Percentiles rank a stretch among this genome's conserved stretches.
phyloP scores from a whole-genome alignment of 495 filamentous ascomycete species.

The Penicillium bovifimosum region DNA sequence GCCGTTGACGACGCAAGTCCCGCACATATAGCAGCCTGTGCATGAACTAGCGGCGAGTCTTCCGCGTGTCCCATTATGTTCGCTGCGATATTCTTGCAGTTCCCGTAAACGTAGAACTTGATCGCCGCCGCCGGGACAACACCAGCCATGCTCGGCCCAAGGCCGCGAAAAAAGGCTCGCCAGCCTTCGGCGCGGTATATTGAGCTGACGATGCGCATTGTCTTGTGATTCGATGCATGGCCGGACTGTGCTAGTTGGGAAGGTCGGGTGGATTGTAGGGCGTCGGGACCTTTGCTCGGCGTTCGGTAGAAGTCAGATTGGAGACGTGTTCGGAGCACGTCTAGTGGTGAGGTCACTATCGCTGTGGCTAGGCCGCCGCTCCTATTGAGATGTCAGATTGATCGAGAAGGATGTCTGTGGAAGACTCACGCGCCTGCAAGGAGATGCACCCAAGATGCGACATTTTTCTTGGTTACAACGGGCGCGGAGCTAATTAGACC shows the following conservation, averaged over 20 bases:
- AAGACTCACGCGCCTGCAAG: slow-evolving; percentile 75
- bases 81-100: slow-evolving; percentile 72
- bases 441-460: slow-evolving; percentile 66
- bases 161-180: slow-evolving; percentile 81
- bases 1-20: slow-evolving; percentile 78
- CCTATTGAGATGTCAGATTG: slow-evolving; percentile 35
- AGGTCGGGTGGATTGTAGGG: slow-evolving; percentile 35
- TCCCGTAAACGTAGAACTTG: slow-evolving; percentile 86
- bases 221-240: slow-evolving; percentile 57
- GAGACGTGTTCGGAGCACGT: slow-evolving; percentile 82
- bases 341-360: slow-evolving; percentile 75
- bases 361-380: slow-evolving; percentile 82
- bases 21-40: slow-evolving; percentile 64
- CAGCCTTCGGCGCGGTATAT: slow-evolving; percentile 75
- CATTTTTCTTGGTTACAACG: slow-evolving; percentile 12
- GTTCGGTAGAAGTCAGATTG: slow-evolving; percentile 83
- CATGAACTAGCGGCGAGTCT: slow-evolving; percentile 66
- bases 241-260: slow-evolving; percentile 25
- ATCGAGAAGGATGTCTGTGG: slow-evolving; percentile 10
- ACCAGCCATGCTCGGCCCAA: slow-evolving; percentile 81
- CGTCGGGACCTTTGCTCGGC: not conserved
- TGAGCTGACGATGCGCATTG: slow-evolving; percentile 70
- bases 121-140: slow-evolving; percentile 83
- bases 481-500: too few species aligned
- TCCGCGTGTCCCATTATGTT: slow-evolving; percentile 56